These are phyloP conservation scores for Fagopyrum esculentum DNA, from an alignment of 148 eudicot genomes.

Conservation along the genomic window DNA sequence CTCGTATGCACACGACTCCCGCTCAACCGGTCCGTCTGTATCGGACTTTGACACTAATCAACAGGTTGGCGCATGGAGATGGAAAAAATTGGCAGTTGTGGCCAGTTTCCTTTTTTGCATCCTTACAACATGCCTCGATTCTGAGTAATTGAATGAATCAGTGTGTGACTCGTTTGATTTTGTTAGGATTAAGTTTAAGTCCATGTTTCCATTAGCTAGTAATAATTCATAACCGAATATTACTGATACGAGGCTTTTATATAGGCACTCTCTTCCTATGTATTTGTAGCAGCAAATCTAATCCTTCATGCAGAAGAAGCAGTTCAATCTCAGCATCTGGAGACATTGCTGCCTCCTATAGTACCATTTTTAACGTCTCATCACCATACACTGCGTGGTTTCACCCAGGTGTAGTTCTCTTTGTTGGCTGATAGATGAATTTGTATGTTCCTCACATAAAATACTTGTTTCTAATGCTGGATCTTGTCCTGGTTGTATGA, in stretches of 20 bases:
- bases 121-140: background rate
- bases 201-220: slow-evolving; percentile 1
- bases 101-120: background rate
- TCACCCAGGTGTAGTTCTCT: slow-evolving; percentile 57
- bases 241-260: slow-evolving; percentile 7
- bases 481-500: slow-evolving; percentile 11
- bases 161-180: too few species aligned
- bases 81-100: background rate
- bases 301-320: slow-evolving; percentile 65
- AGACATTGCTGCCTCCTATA: slow-evolving; percentile 76
- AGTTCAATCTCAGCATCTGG: slow-evolving; percentile 45
- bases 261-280: slow-evolving; percentile 95
- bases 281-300: slow-evolving; percentile 87
- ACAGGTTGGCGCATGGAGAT: background rate
- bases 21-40: too few species aligned
- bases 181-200: background rate
- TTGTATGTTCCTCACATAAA: background rate
- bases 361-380: slow-evolving; percentile 92
- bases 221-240: background rate
- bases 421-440: background rate
- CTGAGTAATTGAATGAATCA: background rate
- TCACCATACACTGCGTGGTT: slow-evolving; percentile 91
- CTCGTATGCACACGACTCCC: too few species aligned
- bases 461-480: background rate
- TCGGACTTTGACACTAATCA: too few species aligned